Evolutionary conservation across 202 grass and related monocot genomes (phyloP).

Genomic region (Digitaria exilis): DNA sequence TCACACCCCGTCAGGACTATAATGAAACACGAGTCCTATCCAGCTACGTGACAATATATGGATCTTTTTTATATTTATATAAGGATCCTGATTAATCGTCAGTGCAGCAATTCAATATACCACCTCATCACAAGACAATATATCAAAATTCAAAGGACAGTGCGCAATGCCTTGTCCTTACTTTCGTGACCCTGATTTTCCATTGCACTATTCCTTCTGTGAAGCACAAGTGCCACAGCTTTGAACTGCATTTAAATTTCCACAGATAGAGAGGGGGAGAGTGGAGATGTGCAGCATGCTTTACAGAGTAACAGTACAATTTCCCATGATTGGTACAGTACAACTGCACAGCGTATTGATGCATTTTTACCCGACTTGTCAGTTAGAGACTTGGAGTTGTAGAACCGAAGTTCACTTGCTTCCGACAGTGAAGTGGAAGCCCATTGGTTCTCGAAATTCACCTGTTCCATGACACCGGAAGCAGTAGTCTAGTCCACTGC

Average conservation of each 20-base stretch:
- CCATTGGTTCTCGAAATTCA: slow-evolving; percentile 76
- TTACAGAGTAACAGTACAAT: too few species aligned
- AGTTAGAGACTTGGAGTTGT: background rate
- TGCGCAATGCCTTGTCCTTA: too few species aligned
- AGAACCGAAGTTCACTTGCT: slow-evolving; percentile 16
- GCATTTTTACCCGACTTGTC: background rate
- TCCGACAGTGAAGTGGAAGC: slow-evolving; percentile 60
- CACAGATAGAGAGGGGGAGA: background rate
- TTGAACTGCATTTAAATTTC: background rate
- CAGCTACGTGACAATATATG: background rate
- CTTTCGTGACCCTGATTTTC: background rate
- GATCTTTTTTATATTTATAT: too few species aligned
- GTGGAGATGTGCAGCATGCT: background rate
- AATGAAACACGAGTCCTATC: background rate
- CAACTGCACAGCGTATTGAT: background rate
- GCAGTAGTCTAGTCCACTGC: slow-evolving; percentile 69
- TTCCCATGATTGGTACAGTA: background rate
- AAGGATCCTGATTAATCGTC: background rate
- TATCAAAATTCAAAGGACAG: background rate
- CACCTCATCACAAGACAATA: too few species aligned
- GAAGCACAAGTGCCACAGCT: background rate
- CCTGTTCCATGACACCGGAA: slow-evolving; percentile 69
- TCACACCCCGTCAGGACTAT: background rate
- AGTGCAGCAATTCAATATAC: too few species aligned
- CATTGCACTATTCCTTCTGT: background rate